A percentile compares a stretch with the other conserved stretches of the same genome.
phyloP scores from a whole-genome alignment of 495 filamentous ascomycete genomes.

The Neurospora discreta region DNA sequence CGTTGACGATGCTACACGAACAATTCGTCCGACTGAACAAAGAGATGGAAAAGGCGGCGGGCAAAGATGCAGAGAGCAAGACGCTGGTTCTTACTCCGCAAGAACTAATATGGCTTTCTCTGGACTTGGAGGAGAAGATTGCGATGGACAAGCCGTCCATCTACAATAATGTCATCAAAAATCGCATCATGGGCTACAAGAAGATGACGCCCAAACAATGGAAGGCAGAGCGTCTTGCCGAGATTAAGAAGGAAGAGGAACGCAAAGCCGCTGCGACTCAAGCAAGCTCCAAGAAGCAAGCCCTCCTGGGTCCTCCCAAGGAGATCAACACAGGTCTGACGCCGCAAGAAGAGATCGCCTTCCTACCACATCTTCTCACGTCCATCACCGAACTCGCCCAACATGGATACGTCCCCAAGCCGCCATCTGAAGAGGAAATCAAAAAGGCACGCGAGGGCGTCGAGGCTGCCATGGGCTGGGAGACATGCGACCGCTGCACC shows the following conservation, averaged over 20 bases:
- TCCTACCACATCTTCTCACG: constrained; percentile 49
- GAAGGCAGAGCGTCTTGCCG: constrained; percentile 34
- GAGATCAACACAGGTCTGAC: constrained; percentile 57
- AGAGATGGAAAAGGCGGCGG: constrained; percentile 42
- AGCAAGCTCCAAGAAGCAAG: constrained; percentile 10
- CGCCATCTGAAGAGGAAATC: constrained; percentile 43
- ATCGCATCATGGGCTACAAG: constrained; percentile 59
- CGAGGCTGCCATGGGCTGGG: constrained; percentile 58
- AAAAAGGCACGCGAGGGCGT: constrained; percentile 50
- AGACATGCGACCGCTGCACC: constrained; percentile 78
- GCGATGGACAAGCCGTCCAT: constrained; percentile 54
- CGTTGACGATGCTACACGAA: constrained; percentile 63
- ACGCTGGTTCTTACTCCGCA: constrained; percentile 50
- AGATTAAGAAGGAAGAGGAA: constrained; percentile 20
- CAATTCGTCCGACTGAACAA: constrained; percentile 64
- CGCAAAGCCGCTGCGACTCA: constrained; percentile 6
- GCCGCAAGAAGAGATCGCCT: constrained; percentile 51
- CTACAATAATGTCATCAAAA: constrained; percentile 74
- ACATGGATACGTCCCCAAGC: constrained; percentile 62
- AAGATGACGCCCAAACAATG: constrained; percentile 62
- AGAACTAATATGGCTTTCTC: constrained; percentile 61
- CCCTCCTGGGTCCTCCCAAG: constrained; percentile 23
- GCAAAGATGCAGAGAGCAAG: constrained; percentile 19
- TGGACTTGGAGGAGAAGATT: constrained; percentile 76
- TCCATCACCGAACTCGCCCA: constrained; percentile 46